Evolutionary conservation across 164 flowering plant genomes (phyloP).

Genomic region (Cinnamomum micranthum): DNA sequence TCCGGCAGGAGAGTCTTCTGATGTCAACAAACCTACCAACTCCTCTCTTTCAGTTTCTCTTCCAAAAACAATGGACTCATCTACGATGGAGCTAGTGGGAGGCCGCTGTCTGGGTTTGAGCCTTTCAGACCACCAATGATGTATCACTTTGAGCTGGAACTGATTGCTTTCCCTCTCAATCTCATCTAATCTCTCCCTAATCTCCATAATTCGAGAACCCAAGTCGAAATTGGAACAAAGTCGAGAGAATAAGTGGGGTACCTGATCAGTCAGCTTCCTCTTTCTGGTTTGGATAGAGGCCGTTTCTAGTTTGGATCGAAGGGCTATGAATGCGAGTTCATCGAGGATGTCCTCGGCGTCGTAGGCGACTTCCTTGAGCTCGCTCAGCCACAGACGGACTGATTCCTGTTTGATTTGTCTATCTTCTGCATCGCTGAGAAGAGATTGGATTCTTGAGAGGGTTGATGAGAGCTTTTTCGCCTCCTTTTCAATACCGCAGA

Average conservation of each 20-base stretch:
- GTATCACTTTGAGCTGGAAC: background rate
- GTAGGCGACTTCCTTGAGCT: conserved; percentile 10
- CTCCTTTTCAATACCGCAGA: background rate
- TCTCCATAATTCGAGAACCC: background rate
- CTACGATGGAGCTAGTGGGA: background rate
- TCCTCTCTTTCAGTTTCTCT: conserved; percentile 9
- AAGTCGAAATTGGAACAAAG: background rate
- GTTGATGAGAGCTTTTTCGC: background rate
- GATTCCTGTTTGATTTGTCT: conserved; percentile 14
- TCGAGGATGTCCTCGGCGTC: conserved; percentile 13
- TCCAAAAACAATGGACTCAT: conserved; percentile 9
- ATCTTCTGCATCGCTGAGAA: conserved; percentile 25
- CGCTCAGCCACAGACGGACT: conserved; percentile 8
- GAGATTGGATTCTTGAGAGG: background rate
- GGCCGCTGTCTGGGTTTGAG: background rate
- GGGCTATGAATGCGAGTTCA: background rate
- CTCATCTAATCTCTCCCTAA: background rate
- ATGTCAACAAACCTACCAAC: background rate
- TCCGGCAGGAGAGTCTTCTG: background rate
- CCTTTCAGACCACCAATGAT: background rate
- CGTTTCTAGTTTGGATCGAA: background rate
- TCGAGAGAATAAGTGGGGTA: no score
- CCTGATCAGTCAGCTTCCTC: no score
- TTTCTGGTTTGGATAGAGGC: no score
- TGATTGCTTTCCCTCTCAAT: background rate